These are phyloP conservation scores for Penicillium crustosum DNA, from an alignment of 2,329 filamentous ascomycete genomes.

Conservation along the genomic window DNA sequence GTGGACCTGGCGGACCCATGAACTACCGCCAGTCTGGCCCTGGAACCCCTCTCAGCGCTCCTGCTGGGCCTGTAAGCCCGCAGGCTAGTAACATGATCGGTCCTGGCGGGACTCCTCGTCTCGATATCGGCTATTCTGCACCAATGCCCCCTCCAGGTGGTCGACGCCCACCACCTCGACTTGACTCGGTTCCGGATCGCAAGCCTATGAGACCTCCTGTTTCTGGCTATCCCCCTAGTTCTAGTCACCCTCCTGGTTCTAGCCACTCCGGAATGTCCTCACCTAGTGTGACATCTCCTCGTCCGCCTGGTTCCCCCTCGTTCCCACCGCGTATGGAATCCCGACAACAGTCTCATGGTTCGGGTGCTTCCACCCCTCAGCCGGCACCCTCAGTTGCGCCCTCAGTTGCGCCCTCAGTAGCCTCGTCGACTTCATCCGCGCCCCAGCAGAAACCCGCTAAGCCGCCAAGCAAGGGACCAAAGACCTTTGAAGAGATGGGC, in stretches of 20 bases:
- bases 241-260: constrained; percentile 31
- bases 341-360: constrained; percentile 31
- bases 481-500: constrained; percentile 98
- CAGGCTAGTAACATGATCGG: constrained; percentile 25
- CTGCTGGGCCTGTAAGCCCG: constrained; percentile 33
- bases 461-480: constrained; percentile 70
- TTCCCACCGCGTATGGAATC: constrained; percentile 38
- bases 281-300: constrained; percentile 24
- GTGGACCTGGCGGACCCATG: constrained; percentile 28
- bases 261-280: constrained; percentile 25
- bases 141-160: constrained; percentile 43
- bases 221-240: constrained; percentile 30
- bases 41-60: constrained; percentile 31
- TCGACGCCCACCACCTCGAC: constrained; percentile 33
- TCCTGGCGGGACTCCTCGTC: constrained; percentile 35
- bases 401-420: constrained; percentile 20
- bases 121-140: constrained; percentile 51
- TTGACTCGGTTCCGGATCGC: constrained; percentile 32
- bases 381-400: constrained; percentile 16
- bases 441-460: constrained; percentile 41
- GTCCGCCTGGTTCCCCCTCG: constrained; percentile 31
- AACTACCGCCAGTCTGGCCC: constrained; percentile 37
- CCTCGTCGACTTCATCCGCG: constrained; percentile 28
- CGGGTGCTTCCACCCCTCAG: constrained; percentile 45
- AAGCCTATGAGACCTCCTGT: constrained; percentile 35